Percentiles rank a stretch among this genome's conserved stretches.
Conservation (phyloP, 345 rosid species). For the Draba incana region DNA sequence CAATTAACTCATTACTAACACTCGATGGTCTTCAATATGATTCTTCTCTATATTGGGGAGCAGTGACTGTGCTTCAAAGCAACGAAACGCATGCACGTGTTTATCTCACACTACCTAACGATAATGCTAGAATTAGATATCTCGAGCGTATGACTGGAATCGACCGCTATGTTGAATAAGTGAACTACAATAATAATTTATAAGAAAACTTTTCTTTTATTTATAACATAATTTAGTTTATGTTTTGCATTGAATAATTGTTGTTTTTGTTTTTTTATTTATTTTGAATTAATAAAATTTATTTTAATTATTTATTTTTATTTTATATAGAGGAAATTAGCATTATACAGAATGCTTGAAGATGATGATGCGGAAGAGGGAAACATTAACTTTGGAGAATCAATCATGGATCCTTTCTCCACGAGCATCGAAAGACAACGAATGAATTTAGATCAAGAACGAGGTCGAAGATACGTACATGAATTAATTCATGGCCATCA, state of each 20-base stretch:
- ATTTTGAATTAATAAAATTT: neutral
- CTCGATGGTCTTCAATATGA: neutral
- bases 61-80: neutral
- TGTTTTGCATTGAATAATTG: no score
- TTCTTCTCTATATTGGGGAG: neutral
- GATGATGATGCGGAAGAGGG: neutral
- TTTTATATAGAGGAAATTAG: neutral
- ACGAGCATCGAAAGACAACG: neutral
- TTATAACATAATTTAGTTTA: no score
- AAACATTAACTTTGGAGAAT: slow-evolving; percentile 3
- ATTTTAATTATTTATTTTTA: neutral
- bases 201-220: no score
- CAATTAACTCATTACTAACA: slow-evolving; percentile 1
- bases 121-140: neutral
- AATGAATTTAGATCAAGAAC: neutral
- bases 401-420: neutral
- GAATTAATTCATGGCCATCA: slow-evolving; percentile 12
- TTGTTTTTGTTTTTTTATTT: neutral
- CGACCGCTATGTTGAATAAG: neutral
- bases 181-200: no score
- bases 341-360: neutral
- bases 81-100: slow-evolving; percentile 1
- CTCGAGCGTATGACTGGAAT: neutral
- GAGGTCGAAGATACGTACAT: neutral
- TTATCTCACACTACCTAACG: neutral